phyloP scores from a whole-genome alignment of 1,139 yeast species.

The Magnusiomyces ingens region DNA sequence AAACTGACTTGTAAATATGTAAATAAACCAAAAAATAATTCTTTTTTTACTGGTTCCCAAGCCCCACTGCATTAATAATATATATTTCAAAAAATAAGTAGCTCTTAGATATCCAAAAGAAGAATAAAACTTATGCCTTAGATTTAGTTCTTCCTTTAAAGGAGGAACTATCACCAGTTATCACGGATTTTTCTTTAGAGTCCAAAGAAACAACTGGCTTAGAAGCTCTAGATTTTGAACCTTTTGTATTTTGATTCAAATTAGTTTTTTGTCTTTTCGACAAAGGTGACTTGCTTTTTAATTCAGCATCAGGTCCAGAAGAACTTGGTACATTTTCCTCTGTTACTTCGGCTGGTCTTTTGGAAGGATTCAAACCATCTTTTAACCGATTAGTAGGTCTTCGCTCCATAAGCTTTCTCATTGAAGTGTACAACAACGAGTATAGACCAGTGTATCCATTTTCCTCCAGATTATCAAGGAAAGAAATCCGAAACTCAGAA shows the following conservation, averaged over 20 bases:
- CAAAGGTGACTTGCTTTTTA: too few relatives aligned
- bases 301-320: too few relatives aligned
- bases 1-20: neutral
- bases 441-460: slow-evolving; percentile 20
- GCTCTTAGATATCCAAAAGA: neutral
- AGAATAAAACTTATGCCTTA: neutral
- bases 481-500: slow-evolving; percentile 18
- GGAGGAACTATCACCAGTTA: neutral
- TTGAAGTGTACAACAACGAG: slow-evolving; percentile 15
- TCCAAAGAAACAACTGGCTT: too few relatives aligned
- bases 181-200: neutral
- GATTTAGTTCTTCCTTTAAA: neutral
- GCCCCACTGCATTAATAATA: too few relatives aligned
- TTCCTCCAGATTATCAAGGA: slow-evolving; percentile 16
- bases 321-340: too few relatives aligned
- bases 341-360: too few relatives aligned
- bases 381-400: neutral
- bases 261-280: too few relatives aligned
- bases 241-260: too few relatives aligned
- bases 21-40: neutral
- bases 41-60: neutral
- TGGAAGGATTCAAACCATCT: neutral
- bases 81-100: too few relatives aligned
- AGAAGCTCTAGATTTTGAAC: too few relatives aligned
- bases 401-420: slow-evolving; percentile 16